Evolutionary conservation across 495 filamentous ascomycete genomes (phyloP).

Genomic region (Aspergillus asperescens): DNA sequence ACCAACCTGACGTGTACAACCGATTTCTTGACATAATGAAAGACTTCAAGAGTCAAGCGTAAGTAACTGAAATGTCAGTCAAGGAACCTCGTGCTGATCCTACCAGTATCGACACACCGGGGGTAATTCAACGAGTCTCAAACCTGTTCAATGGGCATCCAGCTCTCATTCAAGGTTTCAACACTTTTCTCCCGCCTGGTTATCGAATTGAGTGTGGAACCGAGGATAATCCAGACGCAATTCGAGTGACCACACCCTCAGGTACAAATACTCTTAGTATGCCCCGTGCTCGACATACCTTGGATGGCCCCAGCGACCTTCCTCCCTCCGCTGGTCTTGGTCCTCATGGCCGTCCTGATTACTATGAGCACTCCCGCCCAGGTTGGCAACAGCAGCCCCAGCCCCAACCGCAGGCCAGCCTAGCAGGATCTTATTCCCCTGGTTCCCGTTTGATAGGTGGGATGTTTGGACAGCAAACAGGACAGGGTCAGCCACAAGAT

Average conservation of each 20-base stretch:
- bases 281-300: slow-evolving; percentile 47
- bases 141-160: slow-evolving; percentile 96
- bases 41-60: slow-evolving; percentile 98
- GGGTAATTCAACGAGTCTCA: slow-evolving; percentile 94
- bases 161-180: slow-evolving; percentile 95
- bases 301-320: slow-evolving; percentile 38
- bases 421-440: slow-evolving; percentile 42
- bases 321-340: slow-evolving; percentile 31
- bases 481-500: slow-evolving; percentile 37
- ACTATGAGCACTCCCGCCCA: slow-evolving; percentile 45
- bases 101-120: slow-evolving; percentile 87
- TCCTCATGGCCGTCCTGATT: slow-evolving; percentile 37
- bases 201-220: slow-evolving; percentile 96
- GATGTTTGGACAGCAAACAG: slow-evolving; percentile 37
- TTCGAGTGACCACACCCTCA: slow-evolving; percentile 94
- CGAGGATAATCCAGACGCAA: slow-evolving; percentile 86
- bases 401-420: slow-evolving; percentile 33
- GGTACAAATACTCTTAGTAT: slow-evolving; percentile 63
- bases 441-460: slow-evolving; percentile 40
- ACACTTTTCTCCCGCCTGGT: slow-evolving; percentile 94
- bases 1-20: slow-evolving; percentile 97
- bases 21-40: slow-evolving; percentile 99
- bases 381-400: slow-evolving; percentile 48
- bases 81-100: slow-evolving; percentile 14
- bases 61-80: slow-evolving; percentile 31